Evolutionary conservation across 129 eudicot genomes (phyloP).

Genomic region (Logfia minima): DNA sequence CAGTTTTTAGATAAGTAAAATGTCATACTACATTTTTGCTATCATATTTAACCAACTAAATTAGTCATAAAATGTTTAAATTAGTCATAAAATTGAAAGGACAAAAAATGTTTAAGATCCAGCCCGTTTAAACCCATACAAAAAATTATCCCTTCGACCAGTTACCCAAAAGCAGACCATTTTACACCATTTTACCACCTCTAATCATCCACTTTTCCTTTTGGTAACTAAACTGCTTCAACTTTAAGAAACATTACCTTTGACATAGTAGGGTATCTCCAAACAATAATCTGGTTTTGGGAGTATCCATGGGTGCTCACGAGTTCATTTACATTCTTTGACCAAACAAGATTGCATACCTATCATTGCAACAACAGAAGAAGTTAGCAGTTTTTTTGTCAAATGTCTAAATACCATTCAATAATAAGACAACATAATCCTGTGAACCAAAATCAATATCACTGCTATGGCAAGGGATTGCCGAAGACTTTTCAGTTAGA

Average conservation of each 20-base stretch:
- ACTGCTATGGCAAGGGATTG: not conserved
- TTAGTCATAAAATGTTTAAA: not conserved
- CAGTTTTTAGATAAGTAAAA: not conserved
- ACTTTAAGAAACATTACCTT: conserved; percentile 51
- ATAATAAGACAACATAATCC: not conserved
- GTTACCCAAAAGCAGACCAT: not conserved
- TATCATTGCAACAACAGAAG: conserved; percentile 30
- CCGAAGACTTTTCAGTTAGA: too few relatives aligned
- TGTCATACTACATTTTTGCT: not conserved
- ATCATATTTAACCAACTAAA: not conserved
- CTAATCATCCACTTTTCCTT: conserved; percentile 6
- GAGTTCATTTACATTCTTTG: conserved; percentile 95
- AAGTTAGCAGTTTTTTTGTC: conserved; percentile 15
- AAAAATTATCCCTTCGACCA: not conserved
- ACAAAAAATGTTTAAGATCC: not conserved
- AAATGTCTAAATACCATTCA: conserved; percentile 19
- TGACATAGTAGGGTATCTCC: conserved; percentile 98
- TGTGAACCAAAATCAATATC: conserved; percentile 12
- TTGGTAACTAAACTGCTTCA: not conserved
- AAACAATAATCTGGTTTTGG: conserved; percentile 92
- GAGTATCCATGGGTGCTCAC: conserved; percentile 99
- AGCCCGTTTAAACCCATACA: not conserved
- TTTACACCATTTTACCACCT: not conserved
- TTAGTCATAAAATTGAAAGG: not conserved
- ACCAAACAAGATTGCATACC: conserved; percentile 99